A percentile compares a stretch with the other conserved stretches of the same genome.
phyloP scores from a whole-genome alignment of 2,329 filamentous ascomycete species.

The Bipolaris sorokiniana region DNA sequence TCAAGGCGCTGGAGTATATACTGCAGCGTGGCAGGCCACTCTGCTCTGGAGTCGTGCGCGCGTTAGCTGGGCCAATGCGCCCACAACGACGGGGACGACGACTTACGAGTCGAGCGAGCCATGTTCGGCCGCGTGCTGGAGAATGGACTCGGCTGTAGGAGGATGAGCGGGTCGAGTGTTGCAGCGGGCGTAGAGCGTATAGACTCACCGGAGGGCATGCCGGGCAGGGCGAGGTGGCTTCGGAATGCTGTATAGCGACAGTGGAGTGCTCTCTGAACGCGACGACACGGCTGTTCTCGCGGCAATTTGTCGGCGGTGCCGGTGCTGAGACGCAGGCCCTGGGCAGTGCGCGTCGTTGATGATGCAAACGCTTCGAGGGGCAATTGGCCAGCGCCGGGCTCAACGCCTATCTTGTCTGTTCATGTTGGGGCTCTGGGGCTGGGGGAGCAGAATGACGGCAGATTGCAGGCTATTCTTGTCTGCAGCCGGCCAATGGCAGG shows the following conservation, averaged over 20 bases:
- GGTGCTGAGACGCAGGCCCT: constrained; percentile 6
- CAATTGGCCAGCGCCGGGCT: constrained; percentile 2
- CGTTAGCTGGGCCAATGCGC: constrained; percentile 35
- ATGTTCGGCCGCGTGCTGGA: constrained; percentile 63
- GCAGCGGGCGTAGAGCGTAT: background rate
- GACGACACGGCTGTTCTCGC: constrained; percentile 8
- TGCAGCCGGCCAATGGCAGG: background rate
- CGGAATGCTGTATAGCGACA: background rate
- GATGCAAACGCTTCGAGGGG: background rate
- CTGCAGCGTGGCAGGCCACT: constrained; percentile 72
- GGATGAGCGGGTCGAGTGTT: constrained; percentile 18
- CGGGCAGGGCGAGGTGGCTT: constrained; percentile 13
- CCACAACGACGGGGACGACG: constrained; percentile 13
- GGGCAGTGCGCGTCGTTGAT: constrained; percentile 2
- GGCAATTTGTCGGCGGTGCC: constrained; percentile 3
- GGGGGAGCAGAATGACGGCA: constrained; percentile 14
- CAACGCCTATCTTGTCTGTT: background rate
- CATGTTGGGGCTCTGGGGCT: background rate
- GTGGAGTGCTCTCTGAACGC: background rate
- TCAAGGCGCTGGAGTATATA: constrained; percentile 72
- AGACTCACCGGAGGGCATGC: constrained; percentile 30
- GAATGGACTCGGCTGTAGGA: constrained; percentile 54
- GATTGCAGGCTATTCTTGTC: constrained; percentile 4
- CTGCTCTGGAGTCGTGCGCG: constrained; percentile 58
- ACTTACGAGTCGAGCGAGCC: constrained; percentile 65